phyloP scores from a whole-genome alignment of 371 early-diverging fungal species.

The Rhizopus arrhizus region DNA sequence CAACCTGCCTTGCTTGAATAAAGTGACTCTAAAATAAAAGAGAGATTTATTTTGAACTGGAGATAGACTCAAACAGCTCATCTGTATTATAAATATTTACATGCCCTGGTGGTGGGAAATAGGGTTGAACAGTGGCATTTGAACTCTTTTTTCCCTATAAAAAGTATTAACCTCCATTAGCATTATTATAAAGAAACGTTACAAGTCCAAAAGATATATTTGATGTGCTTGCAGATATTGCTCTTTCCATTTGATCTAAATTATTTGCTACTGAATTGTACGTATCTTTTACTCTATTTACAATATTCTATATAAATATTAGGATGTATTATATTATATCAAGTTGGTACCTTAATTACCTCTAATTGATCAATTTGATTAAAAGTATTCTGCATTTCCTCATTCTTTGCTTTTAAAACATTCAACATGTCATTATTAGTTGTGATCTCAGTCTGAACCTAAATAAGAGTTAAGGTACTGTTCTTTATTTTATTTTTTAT shows the following conservation, averaged over 20 bases:
- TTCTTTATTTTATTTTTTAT: background rate
- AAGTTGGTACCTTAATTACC: slow-evolving; percentile 11
- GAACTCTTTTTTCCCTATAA: background rate
- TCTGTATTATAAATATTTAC: slow-evolving; percentile 43
- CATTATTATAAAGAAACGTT: slow-evolving; percentile 1
- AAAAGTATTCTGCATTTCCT: slow-evolving; percentile 31
- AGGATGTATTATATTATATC: background rate
- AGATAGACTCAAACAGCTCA: slow-evolving; percentile 23
- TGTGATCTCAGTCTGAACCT: slow-evolving; percentile 29
- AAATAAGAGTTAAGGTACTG: background rate
- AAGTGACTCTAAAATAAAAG: too few relatives aligned
- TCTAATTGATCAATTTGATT: slow-evolving; percentile 47
- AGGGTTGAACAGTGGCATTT: slow-evolving; percentile 38
- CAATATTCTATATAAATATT: slow-evolving; percentile 17
- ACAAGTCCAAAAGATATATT: slow-evolving; percentile 23
- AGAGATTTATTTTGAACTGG: background rate
- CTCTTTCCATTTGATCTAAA: slow-evolving; percentile 42
- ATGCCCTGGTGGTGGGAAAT: slow-evolving; percentile 49
- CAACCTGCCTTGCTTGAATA: too few relatives aligned
- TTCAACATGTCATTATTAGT: slow-evolving; percentile 13
- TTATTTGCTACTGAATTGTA: slow-evolving; percentile 41
- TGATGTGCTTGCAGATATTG: slow-evolving; percentile 31
- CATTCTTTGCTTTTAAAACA: slow-evolving; percentile 24
- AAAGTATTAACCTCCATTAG: background rate
- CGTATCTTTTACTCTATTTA: slow-evolving; percentile 38